Evolutionary conservation across 345 rosid genomes (phyloP).

Genomic region (Eutrema yunnanense): DNA sequence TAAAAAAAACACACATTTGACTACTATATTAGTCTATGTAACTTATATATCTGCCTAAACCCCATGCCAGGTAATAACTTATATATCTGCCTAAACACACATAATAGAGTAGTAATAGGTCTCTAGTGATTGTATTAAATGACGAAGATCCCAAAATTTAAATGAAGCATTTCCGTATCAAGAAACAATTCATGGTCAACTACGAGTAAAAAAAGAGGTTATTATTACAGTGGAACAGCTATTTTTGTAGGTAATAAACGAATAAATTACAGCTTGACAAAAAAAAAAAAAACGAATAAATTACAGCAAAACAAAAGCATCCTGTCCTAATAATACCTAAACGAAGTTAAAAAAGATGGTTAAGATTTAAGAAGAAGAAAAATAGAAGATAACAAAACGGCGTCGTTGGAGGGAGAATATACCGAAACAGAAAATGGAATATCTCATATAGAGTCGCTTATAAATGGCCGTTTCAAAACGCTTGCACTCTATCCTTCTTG

Average conservation of each 20-base stretch:
- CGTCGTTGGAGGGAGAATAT: constrained; percentile 14
- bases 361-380: neutral
- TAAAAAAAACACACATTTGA: neutral
- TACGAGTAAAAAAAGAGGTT: neutral
- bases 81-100: neutral
- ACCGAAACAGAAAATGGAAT: constrained; percentile 21
- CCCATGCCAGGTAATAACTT: neutral
- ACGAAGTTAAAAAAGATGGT: neutral
- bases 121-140: neutral
- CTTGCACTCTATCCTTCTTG: constrained; percentile 5
- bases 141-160: neutral
- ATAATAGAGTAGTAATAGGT: too few species aligned
- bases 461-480: constrained; percentile 13
- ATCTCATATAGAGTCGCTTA: constrained; percentile 22
- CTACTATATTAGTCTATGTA: neutral
- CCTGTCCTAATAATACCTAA: neutral
- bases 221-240: constrained; percentile 6
- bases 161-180: neutral
- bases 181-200: constrained; percentile 8
- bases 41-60: neutral
- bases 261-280: constrained; percentile 7
- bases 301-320: constrained; percentile 22
- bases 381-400: neutral
- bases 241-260: neutral
- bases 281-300: neutral